A percentile compares a stretch with the other conserved stretches of the same genome.
Conservation (phyloP, 192 early-diverging fungal species). For the Lunasporangiospora selenospora region DNA sequence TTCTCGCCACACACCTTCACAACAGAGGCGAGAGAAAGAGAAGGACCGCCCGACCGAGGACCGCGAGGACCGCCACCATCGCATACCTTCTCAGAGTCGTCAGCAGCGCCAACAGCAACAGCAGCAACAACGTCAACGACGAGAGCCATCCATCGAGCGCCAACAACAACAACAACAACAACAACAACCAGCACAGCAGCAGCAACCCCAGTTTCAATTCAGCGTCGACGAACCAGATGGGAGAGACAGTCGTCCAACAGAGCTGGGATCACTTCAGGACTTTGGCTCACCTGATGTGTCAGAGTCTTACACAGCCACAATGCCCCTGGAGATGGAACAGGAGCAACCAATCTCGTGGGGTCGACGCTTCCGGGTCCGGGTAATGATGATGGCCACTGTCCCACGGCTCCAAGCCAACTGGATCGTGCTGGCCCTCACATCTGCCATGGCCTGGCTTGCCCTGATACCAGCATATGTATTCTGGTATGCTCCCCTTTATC, state of each 20-base stretch:
- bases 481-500: slow-evolving; percentile 1
- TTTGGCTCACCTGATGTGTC: too few relatives aligned
- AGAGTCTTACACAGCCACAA: too few relatives aligned
- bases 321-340: neutral
- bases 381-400: slow-evolving; percentile 28
- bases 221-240: too few relatives aligned
- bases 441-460: slow-evolving; percentile 36
- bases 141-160: too few relatives aligned
- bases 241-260: too few relatives aligned
- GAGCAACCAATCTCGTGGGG: neutral
- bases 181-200: neutral
- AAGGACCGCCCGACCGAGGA: too few relatives aligned
- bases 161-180: neutral
- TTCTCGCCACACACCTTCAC: too few relatives aligned
- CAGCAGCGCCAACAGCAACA: slow-evolving; percentile 1
- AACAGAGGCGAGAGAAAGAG: too few relatives aligned
- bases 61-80: too few relatives aligned
- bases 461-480: slow-evolving; percentile 43
- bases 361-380: slow-evolving; percentile 12
- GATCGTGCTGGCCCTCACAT: slow-evolving; percentile 19
- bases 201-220: neutral
- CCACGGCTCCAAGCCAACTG: slow-evolving; percentile 14
- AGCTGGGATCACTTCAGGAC: neutral
- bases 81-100: neutral
- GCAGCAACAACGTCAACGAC: neutral